Conservation (phyloP, 2,329 filamentous ascomycete species). For the Fusarium avenaceum region DNA sequence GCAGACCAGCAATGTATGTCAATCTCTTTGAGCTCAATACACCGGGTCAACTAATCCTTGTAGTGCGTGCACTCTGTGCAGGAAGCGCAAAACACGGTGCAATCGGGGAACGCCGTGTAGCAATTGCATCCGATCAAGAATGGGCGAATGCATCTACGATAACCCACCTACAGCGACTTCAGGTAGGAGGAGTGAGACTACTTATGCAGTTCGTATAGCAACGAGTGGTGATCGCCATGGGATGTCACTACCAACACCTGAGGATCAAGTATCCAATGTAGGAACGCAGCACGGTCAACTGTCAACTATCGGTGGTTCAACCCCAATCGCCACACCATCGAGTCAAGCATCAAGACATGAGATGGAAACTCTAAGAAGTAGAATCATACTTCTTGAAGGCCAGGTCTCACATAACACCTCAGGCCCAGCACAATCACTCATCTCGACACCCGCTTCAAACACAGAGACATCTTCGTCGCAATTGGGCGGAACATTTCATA, state of each 20-base stretch:
- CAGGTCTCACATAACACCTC: conserved; percentile 12
- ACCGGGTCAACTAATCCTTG: background rate
- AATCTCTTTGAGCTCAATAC: rapidly evolving
- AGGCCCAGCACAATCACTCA: background rate
- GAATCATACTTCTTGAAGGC: conserved; percentile 32
- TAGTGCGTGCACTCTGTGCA: conserved; percentile 59
- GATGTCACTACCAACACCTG: background rate
- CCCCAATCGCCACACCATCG: background rate
- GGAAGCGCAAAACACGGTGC: conserved; percentile 61
- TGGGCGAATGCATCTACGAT: conserved; percentile 53
- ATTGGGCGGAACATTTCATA: conserved; percentile 61
- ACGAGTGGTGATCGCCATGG: background rate
- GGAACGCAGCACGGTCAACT: background rate
- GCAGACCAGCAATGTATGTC: conserved; percentile 50
- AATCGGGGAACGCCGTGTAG: conserved; percentile 58
- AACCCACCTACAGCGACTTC: conserved; percentile 21
- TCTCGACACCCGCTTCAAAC: conserved; percentile 27
- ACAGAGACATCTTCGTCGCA: conserved; percentile 53
- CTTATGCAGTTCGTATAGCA: background rate
- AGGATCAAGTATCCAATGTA: background rate
- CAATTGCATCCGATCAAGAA: conserved; percentile 58
- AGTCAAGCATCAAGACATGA: conserved; percentile 27
- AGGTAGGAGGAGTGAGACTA: background rate
- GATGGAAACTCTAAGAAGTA: conserved; percentile 27
- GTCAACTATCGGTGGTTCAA: background rate